phyloP scores from a whole-genome alignment of 176 grass and related monocot species.

The Oryza meridionalis region DNA sequence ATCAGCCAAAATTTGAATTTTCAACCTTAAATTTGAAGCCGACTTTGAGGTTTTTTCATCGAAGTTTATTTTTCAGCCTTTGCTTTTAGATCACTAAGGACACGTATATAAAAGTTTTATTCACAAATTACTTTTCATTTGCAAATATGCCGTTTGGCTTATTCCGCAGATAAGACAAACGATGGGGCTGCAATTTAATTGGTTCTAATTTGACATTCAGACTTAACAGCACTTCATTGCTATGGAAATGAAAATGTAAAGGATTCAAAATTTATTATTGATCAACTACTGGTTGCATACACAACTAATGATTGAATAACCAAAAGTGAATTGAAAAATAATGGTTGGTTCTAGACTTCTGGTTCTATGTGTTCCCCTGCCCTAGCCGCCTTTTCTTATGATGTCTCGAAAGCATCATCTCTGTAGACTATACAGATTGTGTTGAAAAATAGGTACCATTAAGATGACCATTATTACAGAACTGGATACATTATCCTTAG shows the following conservation, averaged over 20 bases:
- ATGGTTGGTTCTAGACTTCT: not conserved
- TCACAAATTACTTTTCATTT: no score
- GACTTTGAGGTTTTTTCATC: no score
- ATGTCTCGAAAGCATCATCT: no score
- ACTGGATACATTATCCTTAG: not conserved
- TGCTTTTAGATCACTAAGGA: no score
- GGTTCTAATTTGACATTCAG: conserved; percentile 12
- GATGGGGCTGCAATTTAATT: not conserved
- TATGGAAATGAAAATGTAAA: not conserved
- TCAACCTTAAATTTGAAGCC: no score
- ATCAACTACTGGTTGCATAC: not conserved
- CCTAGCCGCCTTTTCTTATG: no score
- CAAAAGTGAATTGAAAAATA: not conserved
- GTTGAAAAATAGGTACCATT: conserved; percentile 8
- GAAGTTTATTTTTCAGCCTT: no score
- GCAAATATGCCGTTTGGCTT: no score
- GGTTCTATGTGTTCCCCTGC: not conserved
- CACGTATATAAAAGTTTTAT: no score
- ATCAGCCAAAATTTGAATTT: no score
- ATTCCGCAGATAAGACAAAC: no score
- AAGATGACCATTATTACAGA: not conserved
- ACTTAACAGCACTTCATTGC: conserved; percentile 8
- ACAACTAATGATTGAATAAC: not conserved
- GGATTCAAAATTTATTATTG: not conserved
- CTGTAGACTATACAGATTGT: not conserved